Evolutionary conservation across 1,284 basidiomycete species (phyloP), one percentile per base, ranked within the genome.

Genomic region (Phlebopus sp.): DNA sequence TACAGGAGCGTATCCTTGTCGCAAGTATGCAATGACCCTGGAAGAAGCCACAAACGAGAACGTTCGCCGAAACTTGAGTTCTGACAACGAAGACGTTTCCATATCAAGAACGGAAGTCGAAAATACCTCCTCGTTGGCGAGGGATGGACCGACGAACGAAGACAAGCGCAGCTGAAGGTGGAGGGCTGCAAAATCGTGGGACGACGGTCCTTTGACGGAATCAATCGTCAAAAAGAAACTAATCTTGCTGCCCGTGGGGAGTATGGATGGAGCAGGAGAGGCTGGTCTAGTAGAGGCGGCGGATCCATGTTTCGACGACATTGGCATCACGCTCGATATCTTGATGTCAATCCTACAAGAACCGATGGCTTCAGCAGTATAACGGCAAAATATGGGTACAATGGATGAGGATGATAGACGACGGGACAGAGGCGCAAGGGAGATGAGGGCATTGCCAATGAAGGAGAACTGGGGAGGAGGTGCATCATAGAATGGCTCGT

Each of bases 331-430:
- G 54, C 82, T 88, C 50, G 86, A 78, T 42, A 91, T 77, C 67
- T 86, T 91, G 66, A 93, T 77, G 55, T 90, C 86, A 42, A 93
- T 76, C 15, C 90, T 81, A 69, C 92, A 96, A 30, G 90, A 92
- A 0, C 94, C 94, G 53, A 97, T 92, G 2, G 92, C 92, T 64
- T 96, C 93, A 44, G 91, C 80, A 1, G 93, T 96, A 63, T 94
- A 95, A 38, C 88, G 82, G 62, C 91, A 95, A 62, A 92, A 91
- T 62, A 97, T 94, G 2, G 92, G 91, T 11, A 90, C 81, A 1
- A 77, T 79, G 19, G 82, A 83, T 1, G 77, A 78, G 5, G 87
- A 89, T 0, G 90, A 85, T n/a, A 91, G 71, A 44, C 86, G 79
- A 34, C 90, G 82, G 11, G 82, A 83, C 27, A 99, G 76, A 4